Evolutionary conservation across 352 stramenopile genomes (phyloP).

Genomic region (Hyaloperonospora arabidopsidis): DNA sequence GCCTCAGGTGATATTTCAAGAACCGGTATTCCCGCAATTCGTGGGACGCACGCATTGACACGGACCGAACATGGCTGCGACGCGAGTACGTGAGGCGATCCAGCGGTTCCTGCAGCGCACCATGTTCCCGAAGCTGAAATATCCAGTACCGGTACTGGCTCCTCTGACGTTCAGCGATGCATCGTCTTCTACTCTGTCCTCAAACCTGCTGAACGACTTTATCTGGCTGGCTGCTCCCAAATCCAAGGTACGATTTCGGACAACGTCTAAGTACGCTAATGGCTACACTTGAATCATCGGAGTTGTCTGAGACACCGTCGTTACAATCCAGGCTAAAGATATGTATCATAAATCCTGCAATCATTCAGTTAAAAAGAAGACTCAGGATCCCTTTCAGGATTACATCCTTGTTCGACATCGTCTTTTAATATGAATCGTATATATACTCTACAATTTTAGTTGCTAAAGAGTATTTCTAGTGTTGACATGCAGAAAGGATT

Average conservation of each 20-base stretch:
- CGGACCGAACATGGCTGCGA: slow-evolving; percentile 38
- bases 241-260: slow-evolving; percentile 61
- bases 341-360: no score
- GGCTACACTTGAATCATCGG: not conserved
- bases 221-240: slow-evolving; percentile 81
- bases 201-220: slow-evolving; percentile 55
- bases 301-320: no score
- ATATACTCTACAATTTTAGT: no score
- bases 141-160: slow-evolving; percentile 22
- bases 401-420: no score
- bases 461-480: no score
- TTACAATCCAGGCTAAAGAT: no score
- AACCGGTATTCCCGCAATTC: no score
- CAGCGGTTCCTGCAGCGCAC: slow-evolving; percentile 58
- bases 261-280: not conserved
- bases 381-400: no score
- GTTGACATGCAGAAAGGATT: no score
- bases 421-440: no score
- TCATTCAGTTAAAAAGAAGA: no score
- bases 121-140: slow-evolving; percentile 30
- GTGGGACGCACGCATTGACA: slow-evolving; percentile 10
- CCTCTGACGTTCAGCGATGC: slow-evolving; percentile 30
- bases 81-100: slow-evolving; percentile 61
- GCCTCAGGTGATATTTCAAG: no score
- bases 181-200: slow-evolving; percentile 24